Evolutionary conservation across 2,329 filamentous ascomycete genomes (phyloP), one percentile per base, ranked within the genome.

Genomic region (Xylaria sp.): DNA sequence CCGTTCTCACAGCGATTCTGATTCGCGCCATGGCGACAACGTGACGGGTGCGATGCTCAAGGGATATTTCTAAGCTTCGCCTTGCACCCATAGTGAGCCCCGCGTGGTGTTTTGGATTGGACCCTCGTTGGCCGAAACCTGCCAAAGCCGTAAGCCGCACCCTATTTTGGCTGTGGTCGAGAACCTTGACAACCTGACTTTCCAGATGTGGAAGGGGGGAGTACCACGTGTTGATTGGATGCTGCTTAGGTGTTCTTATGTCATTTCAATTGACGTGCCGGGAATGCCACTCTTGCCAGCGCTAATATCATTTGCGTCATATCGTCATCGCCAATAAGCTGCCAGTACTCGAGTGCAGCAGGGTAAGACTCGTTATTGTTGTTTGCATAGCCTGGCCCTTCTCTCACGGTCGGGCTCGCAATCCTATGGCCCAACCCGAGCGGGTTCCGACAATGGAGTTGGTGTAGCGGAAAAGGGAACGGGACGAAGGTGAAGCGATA

Each of bases 391-490:
- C 29, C 29, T 34, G 29, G 16, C 11, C 9, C 29, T 13, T 34
- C 29, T 34, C 9, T 13, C 16, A 6, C 29, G 8, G 16, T 13
- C 29, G 16, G 9, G 29, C 11, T 34, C 16, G 9, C 29, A 5
- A 26, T 34, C 16, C 4, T 13, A 34, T 5, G 24, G 24, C 24
- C 24, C 24, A 34, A 34, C 29, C 16, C 29, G 11, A 34, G 29
- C 16, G 29, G 29, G 29, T 34, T 34, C 29, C 4, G 29, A 13
- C 4, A 13, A 34, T 4, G 9, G 59, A 48, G 18, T 19, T 39
- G 29, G 44, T 54, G 50, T 52, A 54, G 48, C 41, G 56, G 45
- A 57, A n/a, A n/a, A n/a, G 54, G 51, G 56, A 39, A 59, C 48
- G 52, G 50, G 47, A 54, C 24, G 29, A 57, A 51, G 39, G 47